Evolutionary conservation across 768 basidiomycete genomes (phyloP).

Genomic region (Podaxis sp.): DNA sequence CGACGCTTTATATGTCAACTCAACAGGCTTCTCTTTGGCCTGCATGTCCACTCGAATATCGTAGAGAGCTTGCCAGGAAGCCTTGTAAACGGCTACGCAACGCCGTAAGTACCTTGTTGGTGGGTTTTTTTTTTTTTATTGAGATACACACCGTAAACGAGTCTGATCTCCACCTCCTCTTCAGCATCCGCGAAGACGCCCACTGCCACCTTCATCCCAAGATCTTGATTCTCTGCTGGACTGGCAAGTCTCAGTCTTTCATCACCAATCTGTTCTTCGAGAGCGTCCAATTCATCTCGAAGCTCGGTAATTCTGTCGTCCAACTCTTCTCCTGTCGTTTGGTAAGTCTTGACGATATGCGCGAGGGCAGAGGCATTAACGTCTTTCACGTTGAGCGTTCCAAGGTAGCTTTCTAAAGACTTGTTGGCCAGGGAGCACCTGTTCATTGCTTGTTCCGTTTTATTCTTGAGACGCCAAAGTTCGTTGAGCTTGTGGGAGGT

Average conservation of each 20-base stretch:
- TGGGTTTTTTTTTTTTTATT: too few relatives aligned
- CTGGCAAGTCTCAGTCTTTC: conserved; percentile 19
- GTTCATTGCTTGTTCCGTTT: conserved; percentile 24
- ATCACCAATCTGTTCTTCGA: conserved; percentile 20
- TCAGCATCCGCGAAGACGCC: conserved; percentile 31
- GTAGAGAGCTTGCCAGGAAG: conserved; percentile 35
- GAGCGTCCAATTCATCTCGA: conserved; percentile 20
- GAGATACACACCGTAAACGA: conserved; percentile 32
- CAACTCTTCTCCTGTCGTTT: conserved; percentile 26
- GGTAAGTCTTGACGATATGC: conserved; percentile 27
- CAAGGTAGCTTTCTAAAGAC: conserved; percentile 31
- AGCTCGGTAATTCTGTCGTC: conserved; percentile 28
- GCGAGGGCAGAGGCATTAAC: conserved; percentile 24
- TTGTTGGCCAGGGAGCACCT: conserved; percentile 24
- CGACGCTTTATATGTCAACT: conserved; percentile 34
- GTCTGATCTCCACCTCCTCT: conserved; percentile 31
- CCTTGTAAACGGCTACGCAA: conserved; percentile 28
- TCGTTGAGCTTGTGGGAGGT: conserved; percentile 23
- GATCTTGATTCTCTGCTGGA: conserved; percentile 18
- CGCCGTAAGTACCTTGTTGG: not conserved
- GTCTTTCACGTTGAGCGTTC: conserved; percentile 28
- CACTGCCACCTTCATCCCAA: conserved; percentile 27
- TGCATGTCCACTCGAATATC: conserved; percentile 41
- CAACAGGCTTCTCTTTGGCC: conserved; percentile 32
- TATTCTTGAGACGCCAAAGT: conserved; percentile 22